phyloP scores from a whole-genome alignment of 2,329 filamentous ascomycete genomes.

The Monosporascus ibericus region DNA sequence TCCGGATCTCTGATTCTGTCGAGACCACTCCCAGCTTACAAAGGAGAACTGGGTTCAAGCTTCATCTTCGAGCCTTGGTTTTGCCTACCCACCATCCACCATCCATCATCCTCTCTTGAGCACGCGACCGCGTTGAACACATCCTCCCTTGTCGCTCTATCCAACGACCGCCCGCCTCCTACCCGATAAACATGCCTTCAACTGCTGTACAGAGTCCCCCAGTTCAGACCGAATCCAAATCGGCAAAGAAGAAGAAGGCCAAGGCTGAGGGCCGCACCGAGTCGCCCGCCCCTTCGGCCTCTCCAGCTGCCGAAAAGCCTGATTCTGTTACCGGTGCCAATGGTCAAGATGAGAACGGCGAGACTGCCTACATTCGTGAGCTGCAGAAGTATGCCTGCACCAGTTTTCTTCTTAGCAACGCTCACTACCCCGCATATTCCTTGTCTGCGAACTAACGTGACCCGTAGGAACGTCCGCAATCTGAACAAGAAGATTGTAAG shows the following conservation, averaged over 20 bases:
- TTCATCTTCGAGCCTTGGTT: background rate
- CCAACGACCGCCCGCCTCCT: slow-evolving; percentile 1
- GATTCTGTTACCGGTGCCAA: slow-evolving; percentile 43
- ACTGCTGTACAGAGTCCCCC: slow-evolving; percentile 57
- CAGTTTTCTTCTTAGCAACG: slow-evolving; percentile 1
- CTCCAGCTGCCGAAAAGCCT: slow-evolving; percentile 43
- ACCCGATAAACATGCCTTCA: slow-evolving; percentile 50
- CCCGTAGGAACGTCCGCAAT: slow-evolving; percentile 75
- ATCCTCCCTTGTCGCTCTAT: background rate
- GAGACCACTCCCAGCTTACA: background rate
- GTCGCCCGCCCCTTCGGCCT: slow-evolving; percentile 47
- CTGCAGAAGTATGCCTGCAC: slow-evolving; percentile 70
- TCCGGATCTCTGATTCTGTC: background rate
- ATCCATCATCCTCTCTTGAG: slow-evolving; percentile 4
- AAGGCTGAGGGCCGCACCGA: slow-evolving; percentile 47
- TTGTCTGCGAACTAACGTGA: background rate
- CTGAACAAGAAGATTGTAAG: slow-evolving; percentile 90
- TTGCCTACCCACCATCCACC: slow-evolving; percentile 2
- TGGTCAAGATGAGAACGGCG: slow-evolving; percentile 53
- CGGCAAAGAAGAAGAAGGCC: slow-evolving; percentile 63
- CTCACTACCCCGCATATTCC: slow-evolving; percentile 11
- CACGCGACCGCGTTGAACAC: slow-evolving; percentile 1
- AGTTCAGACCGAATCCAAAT: slow-evolving; percentile 56
- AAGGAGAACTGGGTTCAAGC: background rate
- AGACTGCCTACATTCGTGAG: slow-evolving; percentile 80